Evolutionary conservation across 179 eudicot species (phyloP).

Genomic region (Vitellaria paradoxa): DNA sequence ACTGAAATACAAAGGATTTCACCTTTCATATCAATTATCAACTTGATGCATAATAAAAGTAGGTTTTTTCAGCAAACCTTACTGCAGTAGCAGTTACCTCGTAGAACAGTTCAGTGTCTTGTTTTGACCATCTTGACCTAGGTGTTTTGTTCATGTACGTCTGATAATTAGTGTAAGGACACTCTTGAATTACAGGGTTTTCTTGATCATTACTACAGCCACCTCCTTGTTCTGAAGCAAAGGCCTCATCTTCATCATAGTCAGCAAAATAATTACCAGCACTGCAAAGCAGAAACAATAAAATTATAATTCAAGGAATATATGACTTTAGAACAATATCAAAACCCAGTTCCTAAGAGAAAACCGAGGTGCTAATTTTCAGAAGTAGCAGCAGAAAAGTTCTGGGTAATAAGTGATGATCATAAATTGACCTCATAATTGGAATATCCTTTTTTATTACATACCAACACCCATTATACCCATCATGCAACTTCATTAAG

Average conservation of each 20-base stretch:
- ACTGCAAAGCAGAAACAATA: conserved; percentile 35
- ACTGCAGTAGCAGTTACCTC: conserved; percentile 12
- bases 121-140: conserved; percentile 28
- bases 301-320: neutral
- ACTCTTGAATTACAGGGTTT: conserved; percentile 28
- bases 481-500: neutral
- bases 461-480: too few relatives aligned
- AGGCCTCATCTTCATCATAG: conserved; percentile 36
- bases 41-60: neutral
- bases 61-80: neutral
- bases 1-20: neutral
- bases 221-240: conserved; percentile 36
- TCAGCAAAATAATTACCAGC: conserved; percentile 26
- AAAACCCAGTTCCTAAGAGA: neutral
- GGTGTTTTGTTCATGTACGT: conserved; percentile 27
- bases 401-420: too few relatives aligned
- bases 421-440: too few relatives aligned
- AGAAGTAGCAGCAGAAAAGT: too few relatives aligned
- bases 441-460: too few relatives aligned
- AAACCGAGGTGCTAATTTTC: neutral
- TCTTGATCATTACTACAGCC: conserved; percentile 33
- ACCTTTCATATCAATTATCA: neutral
- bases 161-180: conserved; percentile 25
- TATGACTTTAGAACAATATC: neutral
- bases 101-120: conserved; percentile 30